Percentiles rank a stretch among this genome's conserved stretches.
These are phyloP conservation scores for Leucocoprinus leucothites DNA, from an alignment of 768 basidiomycete genomes.

Conservation along the genomic window DNA sequence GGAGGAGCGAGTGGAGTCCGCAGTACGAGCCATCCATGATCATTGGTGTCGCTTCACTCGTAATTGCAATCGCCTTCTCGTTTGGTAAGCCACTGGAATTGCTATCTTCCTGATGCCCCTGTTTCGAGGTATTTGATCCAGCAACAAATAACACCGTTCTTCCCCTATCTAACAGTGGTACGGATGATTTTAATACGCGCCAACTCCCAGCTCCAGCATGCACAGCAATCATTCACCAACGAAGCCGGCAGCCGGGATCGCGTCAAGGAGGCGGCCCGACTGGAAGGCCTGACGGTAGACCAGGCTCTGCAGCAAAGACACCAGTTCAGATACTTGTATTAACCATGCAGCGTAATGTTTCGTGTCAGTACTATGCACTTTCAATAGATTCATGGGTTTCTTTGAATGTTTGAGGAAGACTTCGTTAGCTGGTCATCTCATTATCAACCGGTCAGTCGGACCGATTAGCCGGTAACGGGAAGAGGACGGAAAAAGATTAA, in stretches of 20 bases:
- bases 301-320: background rate
- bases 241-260: background rate
- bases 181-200: background rate
- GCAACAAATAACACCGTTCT: too few relatives aligned
- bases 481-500: too few relatives aligned
- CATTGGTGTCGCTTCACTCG: slow-evolving; percentile 28
- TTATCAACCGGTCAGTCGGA: too few relatives aligned
- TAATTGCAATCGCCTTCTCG: slow-evolving; percentile 22
- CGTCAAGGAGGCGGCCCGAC: slow-evolving; percentile 1
- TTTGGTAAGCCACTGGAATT: slow-evolving; percentile 16
- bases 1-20: slow-evolving; percentile 62
- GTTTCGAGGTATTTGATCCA: too few relatives aligned
- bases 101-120: too few relatives aligned
- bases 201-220: background rate
- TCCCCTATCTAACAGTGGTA: background rate
- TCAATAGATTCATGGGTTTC: too few relatives aligned
- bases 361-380: too few relatives aligned
- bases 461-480: too few relatives aligned
- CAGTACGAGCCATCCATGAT: slow-evolving; percentile 61
- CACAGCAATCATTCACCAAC: background rate
- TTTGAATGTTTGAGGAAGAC: too few relatives aligned
- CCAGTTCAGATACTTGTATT: background rate
- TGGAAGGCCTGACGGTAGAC: background rate
- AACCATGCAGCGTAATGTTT: too few relatives aligned
- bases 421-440: too few relatives aligned